Evolutionary conservation across 495 filamentous ascomycete species (phyloP).

Genomic region (Aspergillus steynii): DNA sequence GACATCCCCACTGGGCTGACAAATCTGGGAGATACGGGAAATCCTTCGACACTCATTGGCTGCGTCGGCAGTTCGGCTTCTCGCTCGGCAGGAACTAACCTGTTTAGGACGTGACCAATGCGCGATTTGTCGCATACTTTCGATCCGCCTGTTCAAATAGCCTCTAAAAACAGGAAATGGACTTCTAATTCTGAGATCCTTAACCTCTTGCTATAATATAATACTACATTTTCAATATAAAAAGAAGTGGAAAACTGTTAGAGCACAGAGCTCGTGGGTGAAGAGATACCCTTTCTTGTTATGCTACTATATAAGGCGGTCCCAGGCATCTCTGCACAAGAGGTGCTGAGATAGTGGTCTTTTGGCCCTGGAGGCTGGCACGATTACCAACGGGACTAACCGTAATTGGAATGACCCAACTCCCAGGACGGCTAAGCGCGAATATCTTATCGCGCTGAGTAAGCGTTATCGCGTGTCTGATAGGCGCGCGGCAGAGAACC

Average conservation of each 20-base stretch:
- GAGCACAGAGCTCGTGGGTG: background rate
- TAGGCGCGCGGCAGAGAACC: background rate
- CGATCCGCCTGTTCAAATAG: too few species aligned
- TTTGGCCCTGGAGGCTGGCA: too few species aligned
- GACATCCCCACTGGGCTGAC: conserved; percentile 5
- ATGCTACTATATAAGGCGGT: too few species aligned
- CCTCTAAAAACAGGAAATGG: too few species aligned
- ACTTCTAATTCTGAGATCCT: background rate
- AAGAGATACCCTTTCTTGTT: background rate
- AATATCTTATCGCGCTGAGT: background rate
- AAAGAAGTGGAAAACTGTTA: background rate
- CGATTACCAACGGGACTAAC: too few species aligned
- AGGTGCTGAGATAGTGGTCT: too few species aligned
- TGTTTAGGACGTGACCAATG: background rate
- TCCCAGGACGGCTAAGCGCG: background rate
- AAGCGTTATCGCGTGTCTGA: background rate
- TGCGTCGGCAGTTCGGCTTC: background rate
- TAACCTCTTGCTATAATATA: background rate
- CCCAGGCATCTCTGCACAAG: too few species aligned
- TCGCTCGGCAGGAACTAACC: background rate
- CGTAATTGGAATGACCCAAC: background rate
- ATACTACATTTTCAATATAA: background rate
- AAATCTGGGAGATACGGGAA: background rate
- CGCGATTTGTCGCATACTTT: background rate
- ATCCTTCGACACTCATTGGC: background rate